These are phyloP conservation scores for Psilocybe sp. DNA, from an alignment of 768 basidiomycete species.

Conservation along the genomic window DNA sequence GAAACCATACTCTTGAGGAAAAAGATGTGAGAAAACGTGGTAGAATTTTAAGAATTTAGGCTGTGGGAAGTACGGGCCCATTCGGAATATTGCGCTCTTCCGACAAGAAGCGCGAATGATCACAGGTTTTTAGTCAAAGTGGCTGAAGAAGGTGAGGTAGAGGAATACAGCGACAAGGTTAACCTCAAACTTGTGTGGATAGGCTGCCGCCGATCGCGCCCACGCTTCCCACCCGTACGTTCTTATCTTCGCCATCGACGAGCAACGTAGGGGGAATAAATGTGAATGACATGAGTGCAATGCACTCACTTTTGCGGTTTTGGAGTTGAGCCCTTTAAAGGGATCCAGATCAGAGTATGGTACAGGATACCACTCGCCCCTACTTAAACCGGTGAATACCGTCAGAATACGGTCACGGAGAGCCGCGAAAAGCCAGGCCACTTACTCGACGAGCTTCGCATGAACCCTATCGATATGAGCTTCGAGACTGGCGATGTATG, in stretches of 20 bases:
- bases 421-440: not conserved
- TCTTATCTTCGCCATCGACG: not conserved
- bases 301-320: slow-evolving; percentile 62
- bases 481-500: slow-evolving; percentile 72
- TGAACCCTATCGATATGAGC: slow-evolving; percentile 71
- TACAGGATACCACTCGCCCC: slow-evolving; percentile 55
- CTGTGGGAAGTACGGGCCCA: no score
- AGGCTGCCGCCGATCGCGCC: no score
- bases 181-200: no score
- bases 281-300: not conserved
- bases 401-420: not conserved
- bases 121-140: no score
- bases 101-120: no score
- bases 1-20: slow-evolving; percentile 65
- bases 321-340: slow-evolving; percentile 71
- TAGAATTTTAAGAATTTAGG: no score
- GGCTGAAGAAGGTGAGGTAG: no score
- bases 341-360: slow-evolving; percentile 53
- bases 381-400: slow-evolving; percentile 6
- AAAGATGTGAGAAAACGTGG: not conserved
- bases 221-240: not conserved
- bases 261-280: no score
- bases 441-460: slow-evolving; percentile 45
- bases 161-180: no score
- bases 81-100: no score